Evolutionary conservation across 2,329 filamentous ascomycete genomes (phyloP).

Genomic region (Penicillium sp.): DNA sequence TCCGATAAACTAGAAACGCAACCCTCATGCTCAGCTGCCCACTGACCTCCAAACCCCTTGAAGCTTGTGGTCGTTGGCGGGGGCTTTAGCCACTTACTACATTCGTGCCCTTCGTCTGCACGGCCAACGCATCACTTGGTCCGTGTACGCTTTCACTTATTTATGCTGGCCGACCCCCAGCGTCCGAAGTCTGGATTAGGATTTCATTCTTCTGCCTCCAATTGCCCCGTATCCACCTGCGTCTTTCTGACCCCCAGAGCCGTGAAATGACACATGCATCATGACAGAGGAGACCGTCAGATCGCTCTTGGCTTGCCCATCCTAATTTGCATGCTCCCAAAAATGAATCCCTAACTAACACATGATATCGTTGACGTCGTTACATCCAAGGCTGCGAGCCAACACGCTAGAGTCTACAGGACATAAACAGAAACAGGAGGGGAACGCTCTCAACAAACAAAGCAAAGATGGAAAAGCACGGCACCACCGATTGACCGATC

Average conservation of each 20-base stretch:
- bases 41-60: background rate
- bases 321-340: slow-evolving; percentile 10
- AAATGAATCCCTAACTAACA: background rate
- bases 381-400: slow-evolving; percentile 43
- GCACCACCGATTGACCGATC: slow-evolving; percentile 1
- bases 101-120: slow-evolving; percentile 12
- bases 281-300: background rate
- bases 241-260: background rate
- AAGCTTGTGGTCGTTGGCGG: slow-evolving; percentile 1
- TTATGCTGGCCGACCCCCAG: slow-evolving; percentile 12
- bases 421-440: slow-evolving; percentile 18
- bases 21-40: background rate
- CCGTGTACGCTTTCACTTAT: slow-evolving; percentile 24
- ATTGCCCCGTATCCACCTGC: background rate
- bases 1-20: background rate
- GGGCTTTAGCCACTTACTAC: slow-evolving; percentile 3
- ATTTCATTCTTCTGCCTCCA: background rate
- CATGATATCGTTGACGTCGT: slow-evolving; percentile 48
- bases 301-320: background rate
- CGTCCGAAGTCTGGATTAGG: background rate
- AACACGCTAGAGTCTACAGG: slow-evolving; percentile 26
- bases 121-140: slow-evolving; percentile 26
- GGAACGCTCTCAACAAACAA: slow-evolving; percentile 7
- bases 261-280: background rate
- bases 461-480: slow-evolving; percentile 7